Conservation (phyloP, 2,329 filamentous ascomycete species). For the Microdochium nivale region DNA sequence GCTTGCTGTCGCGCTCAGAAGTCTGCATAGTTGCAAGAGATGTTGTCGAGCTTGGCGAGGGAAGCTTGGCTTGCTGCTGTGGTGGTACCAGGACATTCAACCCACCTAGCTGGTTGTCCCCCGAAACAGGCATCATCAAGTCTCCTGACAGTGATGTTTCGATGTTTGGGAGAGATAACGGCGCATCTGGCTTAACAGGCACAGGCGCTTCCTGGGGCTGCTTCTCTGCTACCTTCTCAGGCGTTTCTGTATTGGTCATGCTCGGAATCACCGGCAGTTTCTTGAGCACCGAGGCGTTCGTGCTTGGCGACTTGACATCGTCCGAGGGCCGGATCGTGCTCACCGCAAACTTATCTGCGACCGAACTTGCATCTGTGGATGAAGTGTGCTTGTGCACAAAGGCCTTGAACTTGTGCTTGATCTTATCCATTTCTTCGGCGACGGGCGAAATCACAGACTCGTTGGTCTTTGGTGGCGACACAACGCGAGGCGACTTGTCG, state of each 20-base stretch:
- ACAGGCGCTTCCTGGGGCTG: not conserved
- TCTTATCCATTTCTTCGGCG: not conserved
- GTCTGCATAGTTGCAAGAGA: not conserved
- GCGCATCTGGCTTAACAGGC: not conserved
- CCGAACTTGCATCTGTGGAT: not conserved
- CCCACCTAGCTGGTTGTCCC: not conserved
- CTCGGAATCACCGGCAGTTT: not conserved
- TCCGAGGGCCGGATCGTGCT: not conserved
- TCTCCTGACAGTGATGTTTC: not conserved
- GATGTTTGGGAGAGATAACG: not conserved
- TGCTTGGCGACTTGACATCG: not conserved
- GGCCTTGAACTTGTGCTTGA: not conserved
- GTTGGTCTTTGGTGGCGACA: not conserved
- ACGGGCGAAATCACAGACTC: not conserved
- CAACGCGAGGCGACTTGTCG: not conserved
- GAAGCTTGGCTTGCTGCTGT: not conserved
- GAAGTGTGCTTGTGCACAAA: not conserved
- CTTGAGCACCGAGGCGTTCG: not conserved
- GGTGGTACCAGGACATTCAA: not conserved
- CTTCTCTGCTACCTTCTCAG: not conserved
- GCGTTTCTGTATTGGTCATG: not conserved
- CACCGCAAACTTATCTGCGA: not conserved
- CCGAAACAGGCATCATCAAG: not conserved
- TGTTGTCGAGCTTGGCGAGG: not conserved
- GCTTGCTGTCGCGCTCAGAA: not conserved